Base-by-base conservation (phyloP, 1,284 basidiomycete genomes). In the Rhodotorula sp. region DNA sequence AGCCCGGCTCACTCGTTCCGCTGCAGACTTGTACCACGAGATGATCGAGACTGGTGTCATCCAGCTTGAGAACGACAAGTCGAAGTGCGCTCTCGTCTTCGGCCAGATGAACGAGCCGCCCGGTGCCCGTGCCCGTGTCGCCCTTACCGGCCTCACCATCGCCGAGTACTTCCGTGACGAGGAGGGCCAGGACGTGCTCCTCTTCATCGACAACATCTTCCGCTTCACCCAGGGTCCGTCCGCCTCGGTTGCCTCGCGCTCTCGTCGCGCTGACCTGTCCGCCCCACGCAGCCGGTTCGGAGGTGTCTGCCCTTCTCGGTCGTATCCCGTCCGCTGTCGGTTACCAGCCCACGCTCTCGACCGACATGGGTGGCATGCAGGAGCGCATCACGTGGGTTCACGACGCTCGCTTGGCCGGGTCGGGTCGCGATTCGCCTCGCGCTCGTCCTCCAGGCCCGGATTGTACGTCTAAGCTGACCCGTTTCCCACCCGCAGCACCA, bases 151-250 rank as follows among this genome's bases (percentile, higher is more conserved):
- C 85, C 87, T 99, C 75, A 98, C 96, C 82, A 97, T 98, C 79
- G 96, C 96, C 79, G 96, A 99, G 86, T 99, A 98, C 87, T 99
- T 99, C 96, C 95, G 96, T 91, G 96, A 99, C 82, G 95, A 98
- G 86, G 95, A 99, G 86, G 96, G 96, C 79, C 96, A 99, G 85
- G 96, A 98, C 85, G 96, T 99, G 87, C 88, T 98, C 82, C 90
- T 99, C 82, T 98, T 98, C 89, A 98, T 98, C 83, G 96, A 99
- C 91, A 99, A 98, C 89, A 99, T 98, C 86, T 97, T 97, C 93
- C 93, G 94, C 58, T 73, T 71, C 76, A 77, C 76, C 72, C 75
- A 77, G 70, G 61, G 67, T 68, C 14, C 57, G 64, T 71, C 56
- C n/a, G 10, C 23, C 25, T n/a, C 17, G 27, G 34, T 19, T 25